phyloP scores from a whole-genome alignment of 768 basidiomycete species.

The Mycena indigotica region DNA sequence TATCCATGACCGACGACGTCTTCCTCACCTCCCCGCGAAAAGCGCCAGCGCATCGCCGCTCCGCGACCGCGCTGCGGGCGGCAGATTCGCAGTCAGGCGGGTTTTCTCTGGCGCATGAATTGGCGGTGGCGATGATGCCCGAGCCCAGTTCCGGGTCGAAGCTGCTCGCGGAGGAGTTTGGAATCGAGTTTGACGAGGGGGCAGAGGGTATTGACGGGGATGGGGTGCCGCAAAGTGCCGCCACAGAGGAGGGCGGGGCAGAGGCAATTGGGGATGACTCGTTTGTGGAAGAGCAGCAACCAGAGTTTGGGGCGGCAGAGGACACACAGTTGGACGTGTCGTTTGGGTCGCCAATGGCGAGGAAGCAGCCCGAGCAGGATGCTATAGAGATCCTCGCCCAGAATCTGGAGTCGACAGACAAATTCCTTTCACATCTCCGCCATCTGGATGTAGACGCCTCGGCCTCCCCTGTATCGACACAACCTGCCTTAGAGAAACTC shows the following conservation, averaged over 20 bases:
- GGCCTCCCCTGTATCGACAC: constrained; percentile 34
- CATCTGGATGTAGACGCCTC: constrained; percentile 61
- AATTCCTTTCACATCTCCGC: constrained; percentile 73
- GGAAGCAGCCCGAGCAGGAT: constrained; percentile 49
- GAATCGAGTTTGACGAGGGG: constrained; percentile 86
- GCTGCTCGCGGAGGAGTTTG: constrained; percentile 84
- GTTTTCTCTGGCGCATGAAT: constrained; percentile 83
- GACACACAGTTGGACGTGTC: constrained; percentile 2
- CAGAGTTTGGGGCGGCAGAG: constrained; percentile 15
- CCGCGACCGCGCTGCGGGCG: constrained; percentile 52
- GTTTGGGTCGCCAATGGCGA: constrained; percentile 26
- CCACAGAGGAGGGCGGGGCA: constrained; percentile 31
- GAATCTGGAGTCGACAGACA: constrained; percentile 76
- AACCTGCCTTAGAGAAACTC: constrained; percentile 61
- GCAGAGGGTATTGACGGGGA: constrained; percentile 75
- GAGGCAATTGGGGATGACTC: constrained; percentile 47
- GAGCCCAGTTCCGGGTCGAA: constrained; percentile 80
- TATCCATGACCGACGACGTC: constrained; percentile 20
- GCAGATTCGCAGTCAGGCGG: constrained; percentile 48
- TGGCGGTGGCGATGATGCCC: constrained; percentile 85
- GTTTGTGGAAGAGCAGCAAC: constrained; percentile 23
- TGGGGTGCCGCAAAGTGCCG: constrained; percentile 34
- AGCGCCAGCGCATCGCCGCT: constrained; percentile 40
- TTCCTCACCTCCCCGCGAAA: constrained; percentile 24
- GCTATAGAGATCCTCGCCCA: constrained; percentile 73